Evolutionary conservation across 2,329 filamentous ascomycete species (phyloP).

Genomic region (Elsinoe ampelina): DNA sequence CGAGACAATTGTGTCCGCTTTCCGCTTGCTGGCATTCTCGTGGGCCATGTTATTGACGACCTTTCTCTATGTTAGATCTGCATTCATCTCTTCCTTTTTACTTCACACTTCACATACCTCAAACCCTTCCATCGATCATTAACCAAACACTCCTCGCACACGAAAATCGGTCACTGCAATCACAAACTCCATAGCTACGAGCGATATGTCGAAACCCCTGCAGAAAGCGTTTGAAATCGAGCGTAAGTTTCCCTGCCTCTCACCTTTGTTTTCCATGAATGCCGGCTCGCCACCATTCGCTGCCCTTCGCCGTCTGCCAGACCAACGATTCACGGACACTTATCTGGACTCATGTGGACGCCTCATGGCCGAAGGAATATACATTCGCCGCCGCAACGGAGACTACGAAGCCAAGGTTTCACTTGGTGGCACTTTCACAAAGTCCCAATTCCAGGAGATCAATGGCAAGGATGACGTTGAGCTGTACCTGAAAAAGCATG

Average conservation of each 20-base stretch:
- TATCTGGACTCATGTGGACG: conserved; percentile 17
- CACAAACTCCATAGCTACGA: neutral
- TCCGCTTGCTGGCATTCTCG: no score
- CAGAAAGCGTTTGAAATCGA: conserved; percentile 17
- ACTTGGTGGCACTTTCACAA: neutral
- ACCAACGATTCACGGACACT: conserved; percentile 16
- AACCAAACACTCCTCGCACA: neutral
- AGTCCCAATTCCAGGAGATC: neutral
- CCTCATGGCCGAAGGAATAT: conserved; percentile 16
- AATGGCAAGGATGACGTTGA: neutral
- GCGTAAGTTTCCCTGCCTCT: conserved; percentile 17
- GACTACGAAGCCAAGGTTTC: neutral
- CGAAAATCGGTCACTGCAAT: neutral
- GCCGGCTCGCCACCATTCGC: neutral
- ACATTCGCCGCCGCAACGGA: conserved; percentile 16
- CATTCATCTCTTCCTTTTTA: neutral
- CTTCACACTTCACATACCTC: no score
- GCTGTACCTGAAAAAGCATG: neutral
- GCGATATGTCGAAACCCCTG: conserved; percentile 1
- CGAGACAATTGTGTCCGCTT: no score
- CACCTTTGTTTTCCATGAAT: neutral
- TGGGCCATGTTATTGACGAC: no score
- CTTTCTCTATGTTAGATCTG: no score
- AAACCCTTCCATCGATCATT: neutral
- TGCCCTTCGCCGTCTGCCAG: neutral